A percentile compares a stretch with the other conserved stretches of the same genome.
Evolutionary conservation across 208 protist genomes (phyloP).

Genomic region (Tritrichomonas musculus): DNA sequence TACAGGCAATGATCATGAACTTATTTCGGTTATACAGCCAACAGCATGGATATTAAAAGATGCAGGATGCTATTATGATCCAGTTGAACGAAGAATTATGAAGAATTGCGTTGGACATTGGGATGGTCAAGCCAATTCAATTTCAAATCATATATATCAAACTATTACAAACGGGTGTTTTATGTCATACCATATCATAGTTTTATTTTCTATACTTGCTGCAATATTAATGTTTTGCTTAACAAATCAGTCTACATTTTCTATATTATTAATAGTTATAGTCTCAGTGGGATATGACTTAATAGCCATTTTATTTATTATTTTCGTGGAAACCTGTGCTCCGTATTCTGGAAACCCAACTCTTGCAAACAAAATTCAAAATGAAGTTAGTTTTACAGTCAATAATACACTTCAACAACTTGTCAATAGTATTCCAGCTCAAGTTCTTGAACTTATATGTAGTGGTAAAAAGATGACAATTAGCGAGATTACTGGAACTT

Average conservation of each 20-base stretch:
- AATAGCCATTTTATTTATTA: not conserved
- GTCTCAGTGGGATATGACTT: not conserved
- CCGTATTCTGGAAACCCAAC: not conserved
- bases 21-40: not conserved
- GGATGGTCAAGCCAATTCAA: not conserved
- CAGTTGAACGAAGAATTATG: not conserved
- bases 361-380: not conserved
- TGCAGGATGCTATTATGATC: not conserved
- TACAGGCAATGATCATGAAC: not conserved
- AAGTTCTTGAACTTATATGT: not conserved
- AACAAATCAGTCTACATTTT: not conserved
- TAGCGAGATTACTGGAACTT: not conserved
- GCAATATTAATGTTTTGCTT: not conserved
- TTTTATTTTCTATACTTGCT: not conserved
- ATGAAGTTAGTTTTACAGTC: not conserved
- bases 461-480: not conserved
- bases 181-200: not conserved
- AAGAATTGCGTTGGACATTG: conserved; percentile 3
- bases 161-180: not conserved
- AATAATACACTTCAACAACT: not conserved
- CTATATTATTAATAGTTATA: not conserved
- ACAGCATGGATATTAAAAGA: not conserved
- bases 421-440: not conserved
- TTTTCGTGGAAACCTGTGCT: not conserved
- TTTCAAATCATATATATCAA: not conserved